These are phyloP conservation scores for Acanthamoeba healyi DNA, from an alignment of 208 protist genomes.

Conservation along the genomic window DNA sequence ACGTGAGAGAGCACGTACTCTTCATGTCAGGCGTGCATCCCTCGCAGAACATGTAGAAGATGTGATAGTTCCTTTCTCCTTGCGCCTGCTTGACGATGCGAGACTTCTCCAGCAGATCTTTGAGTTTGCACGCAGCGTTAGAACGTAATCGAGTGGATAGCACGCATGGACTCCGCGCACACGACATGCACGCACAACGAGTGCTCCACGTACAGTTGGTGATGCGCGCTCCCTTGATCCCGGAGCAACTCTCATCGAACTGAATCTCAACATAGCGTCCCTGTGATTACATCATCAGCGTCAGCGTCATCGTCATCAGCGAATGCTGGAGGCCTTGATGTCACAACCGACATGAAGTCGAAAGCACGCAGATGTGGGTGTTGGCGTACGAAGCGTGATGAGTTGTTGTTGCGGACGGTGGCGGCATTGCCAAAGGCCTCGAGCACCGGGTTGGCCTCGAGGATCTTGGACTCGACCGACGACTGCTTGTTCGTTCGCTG, in stretches of 20 bases:
- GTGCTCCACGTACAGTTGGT: conserved; percentile 73
- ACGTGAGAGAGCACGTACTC: too few species aligned
- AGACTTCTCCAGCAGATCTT: conserved; percentile 84
- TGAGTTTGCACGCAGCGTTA: not conserved
- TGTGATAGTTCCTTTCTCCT: conserved; percentile 85
- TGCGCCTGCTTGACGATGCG: conserved; percentile 82
- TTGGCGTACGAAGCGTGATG: conserved; percentile 85
- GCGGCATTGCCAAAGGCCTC: conserved; percentile 87
- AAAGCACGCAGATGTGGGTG: too few species aligned
- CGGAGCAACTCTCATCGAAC: conserved; percentile 80
- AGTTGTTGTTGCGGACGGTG: conserved; percentile 89
- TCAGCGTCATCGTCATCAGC: too few species aligned
- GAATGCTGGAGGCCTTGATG: too few species aligned
- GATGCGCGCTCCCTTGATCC: conserved; percentile 75
- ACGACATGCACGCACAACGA: too few species aligned
- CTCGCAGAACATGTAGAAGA: conserved; percentile 80
- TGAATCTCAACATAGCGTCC: conserved; percentile 87
- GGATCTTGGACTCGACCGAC: conserved; percentile 81
- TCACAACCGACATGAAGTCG: too few species aligned
- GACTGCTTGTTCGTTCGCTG: not conserved
- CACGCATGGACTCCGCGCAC: too few species aligned
- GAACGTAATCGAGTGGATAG: too few species aligned
- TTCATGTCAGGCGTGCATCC: not conserved
- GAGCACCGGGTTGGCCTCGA: conserved; percentile 85
- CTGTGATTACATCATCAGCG: too few species aligned